phyloP scores from a whole-genome alignment of 2,329 filamentous ascomycete species.

The Trichocomaceae sp. region DNA sequence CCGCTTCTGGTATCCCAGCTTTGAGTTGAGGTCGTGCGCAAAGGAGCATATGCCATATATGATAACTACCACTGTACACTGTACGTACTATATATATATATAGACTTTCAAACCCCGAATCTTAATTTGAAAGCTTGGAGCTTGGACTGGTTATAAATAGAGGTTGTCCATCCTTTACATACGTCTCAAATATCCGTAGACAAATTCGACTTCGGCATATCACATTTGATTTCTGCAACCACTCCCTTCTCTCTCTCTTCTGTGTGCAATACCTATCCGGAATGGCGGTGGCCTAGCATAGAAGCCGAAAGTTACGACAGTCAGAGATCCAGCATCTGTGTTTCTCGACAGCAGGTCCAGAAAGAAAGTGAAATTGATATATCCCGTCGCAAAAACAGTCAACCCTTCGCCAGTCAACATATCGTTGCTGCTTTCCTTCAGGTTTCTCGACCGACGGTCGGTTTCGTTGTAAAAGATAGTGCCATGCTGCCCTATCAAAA shows the following conservation, averaged over 20 bases:
- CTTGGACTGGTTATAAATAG: not conserved
- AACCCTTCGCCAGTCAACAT: not conserved
- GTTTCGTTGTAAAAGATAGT: too few species aligned
- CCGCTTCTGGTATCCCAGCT: not conserved
- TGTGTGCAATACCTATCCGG: not conserved
- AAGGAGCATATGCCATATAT: not conserved
- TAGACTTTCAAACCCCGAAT: not conserved
- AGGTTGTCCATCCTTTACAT: not conserved
- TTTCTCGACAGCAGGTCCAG: not conserved
- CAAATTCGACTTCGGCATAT: not conserved
- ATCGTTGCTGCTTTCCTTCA: not conserved
- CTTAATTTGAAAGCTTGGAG: not conserved
- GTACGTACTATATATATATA: too few species aligned
- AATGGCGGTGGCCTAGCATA: not conserved
- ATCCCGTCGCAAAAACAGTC: too few species aligned
- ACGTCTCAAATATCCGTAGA: not conserved
- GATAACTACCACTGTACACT: too few species aligned
- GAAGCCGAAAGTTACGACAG: not conserved
- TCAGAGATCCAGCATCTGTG: not conserved
- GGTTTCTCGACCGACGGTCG: too few species aligned
- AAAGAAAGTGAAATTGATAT: not conserved
- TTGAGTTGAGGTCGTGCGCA: not conserved
- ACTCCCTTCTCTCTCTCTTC: not conserved
- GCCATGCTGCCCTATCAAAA: conserved; percentile 1
- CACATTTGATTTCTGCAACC: not conserved